Percentiles rank a stretch among this genome's conserved stretches.
Conservation (phyloP, 106 monocot genomes). For the Allium sativum region DNA sequence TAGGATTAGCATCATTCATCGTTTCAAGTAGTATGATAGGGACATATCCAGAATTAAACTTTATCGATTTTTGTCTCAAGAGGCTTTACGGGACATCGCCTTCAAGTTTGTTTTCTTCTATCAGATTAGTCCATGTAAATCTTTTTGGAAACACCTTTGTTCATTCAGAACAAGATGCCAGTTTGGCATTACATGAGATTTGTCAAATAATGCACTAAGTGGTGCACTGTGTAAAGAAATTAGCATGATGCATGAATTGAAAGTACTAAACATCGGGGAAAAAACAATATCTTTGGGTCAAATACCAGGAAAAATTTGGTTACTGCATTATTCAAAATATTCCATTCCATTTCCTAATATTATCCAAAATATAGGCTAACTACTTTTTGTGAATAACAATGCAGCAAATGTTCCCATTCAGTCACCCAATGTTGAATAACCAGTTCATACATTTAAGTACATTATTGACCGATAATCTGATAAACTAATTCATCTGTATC, state of each 20-base stretch:
- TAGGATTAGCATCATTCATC: conserved; percentile 44
- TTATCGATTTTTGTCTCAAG: conserved; percentile 59
- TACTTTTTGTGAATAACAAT: too few relatives aligned
- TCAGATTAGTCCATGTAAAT: conserved; percentile 43
- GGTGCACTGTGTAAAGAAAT: conserved; percentile 39
- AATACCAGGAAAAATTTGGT: conserved; percentile 47
- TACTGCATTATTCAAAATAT: too few relatives aligned
- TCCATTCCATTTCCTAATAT: too few relatives aligned
- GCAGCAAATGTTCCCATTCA: too few relatives aligned
- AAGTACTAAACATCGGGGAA: conserved; percentile 31
- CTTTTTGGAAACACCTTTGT: conserved; percentile 63
- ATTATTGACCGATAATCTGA: too few relatives aligned
- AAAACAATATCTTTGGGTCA: conserved; percentile 58
- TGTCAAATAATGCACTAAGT: conserved; percentile 57
- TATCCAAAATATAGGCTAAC: too few relatives aligned
- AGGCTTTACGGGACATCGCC: conserved; percentile 43
- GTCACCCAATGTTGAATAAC: too few relatives aligned
- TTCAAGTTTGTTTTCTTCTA: conserved; percentile 37
- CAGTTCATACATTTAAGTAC: too few relatives aligned
- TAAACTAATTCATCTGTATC: too few relatives aligned
- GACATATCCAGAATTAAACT: conserved; percentile 47
- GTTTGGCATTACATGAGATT: conserved; percentile 43
- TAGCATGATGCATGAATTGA: conserved; percentile 19
- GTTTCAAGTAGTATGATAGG: conserved; percentile 62
- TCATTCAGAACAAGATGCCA: conserved; percentile 18